Percentiles rank a stretch among this genome's conserved stretches.
phyloP scores from a whole-genome alignment of 108 stramenopile genomes.

The Schizochytrium sp. region DNA sequence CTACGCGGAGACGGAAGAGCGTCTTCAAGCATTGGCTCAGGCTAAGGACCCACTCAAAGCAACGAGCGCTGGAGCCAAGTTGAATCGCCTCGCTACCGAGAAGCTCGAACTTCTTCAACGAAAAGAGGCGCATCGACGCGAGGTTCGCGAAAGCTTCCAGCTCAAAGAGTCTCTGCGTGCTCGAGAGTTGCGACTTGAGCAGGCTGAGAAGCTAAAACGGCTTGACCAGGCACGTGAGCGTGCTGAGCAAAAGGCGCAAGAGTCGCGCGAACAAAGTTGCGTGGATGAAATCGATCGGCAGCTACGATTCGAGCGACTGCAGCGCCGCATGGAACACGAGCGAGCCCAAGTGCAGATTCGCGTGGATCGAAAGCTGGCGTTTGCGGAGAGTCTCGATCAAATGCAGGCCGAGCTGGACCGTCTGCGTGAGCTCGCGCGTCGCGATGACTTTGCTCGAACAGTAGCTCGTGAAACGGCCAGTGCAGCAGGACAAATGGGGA shows the following conservation, averaged over 20 bases:
- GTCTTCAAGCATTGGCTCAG: neutral
- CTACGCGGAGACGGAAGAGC: neutral
- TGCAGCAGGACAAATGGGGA: neutral
- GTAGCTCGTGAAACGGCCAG: neutral
- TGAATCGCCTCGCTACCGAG: neutral
- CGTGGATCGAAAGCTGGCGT: neutral
- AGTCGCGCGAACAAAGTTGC: neutral
- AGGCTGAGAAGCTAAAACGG: neutral
- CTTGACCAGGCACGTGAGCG: neutral
- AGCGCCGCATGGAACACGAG: neutral
- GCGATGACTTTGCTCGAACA: neutral
- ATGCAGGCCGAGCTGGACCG: neutral
- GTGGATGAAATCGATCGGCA: neutral
- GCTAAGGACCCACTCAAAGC: neutral
- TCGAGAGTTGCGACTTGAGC: neutral
- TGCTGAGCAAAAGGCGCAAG: neutral
- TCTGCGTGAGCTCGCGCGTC: neutral
- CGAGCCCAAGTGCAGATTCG: neutral
- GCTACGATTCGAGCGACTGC: neutral
- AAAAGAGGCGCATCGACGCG: neutral
- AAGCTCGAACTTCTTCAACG: neutral
- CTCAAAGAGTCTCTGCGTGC: neutral
- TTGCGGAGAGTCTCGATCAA: neutral
- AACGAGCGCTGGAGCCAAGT: neutral
- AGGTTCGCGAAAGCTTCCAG: neutral